Percentiles rank a stretch among this genome's conserved stretches.
Conservation (phyloP, 768 basidiomycete genomes). For the Suillus americanus region DNA sequence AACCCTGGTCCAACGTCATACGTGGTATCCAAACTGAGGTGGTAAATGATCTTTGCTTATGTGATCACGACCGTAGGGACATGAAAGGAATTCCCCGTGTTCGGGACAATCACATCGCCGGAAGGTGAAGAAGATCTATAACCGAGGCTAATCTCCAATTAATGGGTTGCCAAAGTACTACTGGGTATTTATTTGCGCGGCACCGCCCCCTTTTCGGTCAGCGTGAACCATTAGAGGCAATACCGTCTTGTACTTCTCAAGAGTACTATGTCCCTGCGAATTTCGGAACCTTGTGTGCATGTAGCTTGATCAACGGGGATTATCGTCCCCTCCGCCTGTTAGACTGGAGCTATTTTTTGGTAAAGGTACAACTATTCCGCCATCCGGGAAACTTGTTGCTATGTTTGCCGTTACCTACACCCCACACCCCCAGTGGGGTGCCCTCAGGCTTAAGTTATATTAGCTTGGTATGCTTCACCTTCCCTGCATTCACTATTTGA, state of each 20-base stretch:
- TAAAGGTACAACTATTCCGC: conserved; percentile 6
- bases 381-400: conserved; percentile 21
- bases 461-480: conserved; percentile 12
- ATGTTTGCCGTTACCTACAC: conserved; percentile 18
- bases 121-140: conserved; percentile 33
- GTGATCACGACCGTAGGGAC: background rate
- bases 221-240: conserved; percentile 14
- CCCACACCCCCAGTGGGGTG: background rate
- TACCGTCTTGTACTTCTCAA: conserved; percentile 6
- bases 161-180: background rate
- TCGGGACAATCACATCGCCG: conserved; percentile 33
- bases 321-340: background rate
- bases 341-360: conserved; percentile 9
- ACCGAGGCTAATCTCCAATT: background rate
- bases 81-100: conserved; percentile 27
- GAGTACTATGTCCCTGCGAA: background rate
- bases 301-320: conserved; percentile 1
- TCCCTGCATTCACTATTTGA: conserved; percentile 6
- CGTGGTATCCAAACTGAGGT: background rate
- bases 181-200: conserved; percentile 2
- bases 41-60: too few relatives aligned
- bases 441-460: conserved; percentile 25
- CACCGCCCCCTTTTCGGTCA: conserved; percentile 13
- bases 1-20: background rate
- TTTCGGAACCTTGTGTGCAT: background rate